phyloP scores from a whole-genome alignment of 441 rosid genomes.

The Erysimum cheiri region DNA sequence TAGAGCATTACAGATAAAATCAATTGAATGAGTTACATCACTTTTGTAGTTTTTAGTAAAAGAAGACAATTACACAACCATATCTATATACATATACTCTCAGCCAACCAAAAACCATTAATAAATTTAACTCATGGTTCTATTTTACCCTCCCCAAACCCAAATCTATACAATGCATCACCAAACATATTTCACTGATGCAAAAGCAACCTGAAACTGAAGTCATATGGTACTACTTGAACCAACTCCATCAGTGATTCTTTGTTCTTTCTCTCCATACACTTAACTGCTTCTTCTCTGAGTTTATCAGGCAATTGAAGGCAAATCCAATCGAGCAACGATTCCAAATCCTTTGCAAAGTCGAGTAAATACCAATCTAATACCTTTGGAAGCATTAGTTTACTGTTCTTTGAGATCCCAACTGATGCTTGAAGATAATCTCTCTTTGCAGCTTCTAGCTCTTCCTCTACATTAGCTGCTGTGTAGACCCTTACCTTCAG shows the following conservation, averaged over 20 bases:
- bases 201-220: conserved; percentile 76
- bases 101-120: conserved; percentile 35
- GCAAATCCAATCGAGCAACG: conserved; percentile 82
- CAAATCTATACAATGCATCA: conserved; percentile 35
- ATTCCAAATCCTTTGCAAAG: conserved; percentile 80
- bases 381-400: conserved; percentile 73
- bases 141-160: conserved; percentile 30
- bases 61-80: conserved; percentile 27
- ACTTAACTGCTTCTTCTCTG: conserved; percentile 64
- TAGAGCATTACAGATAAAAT: conserved; percentile 23
- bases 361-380: conserved; percentile 84
- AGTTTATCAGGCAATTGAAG: conserved; percentile 70
- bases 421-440: conserved; percentile 84
- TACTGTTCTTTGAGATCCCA: conserved; percentile 62
- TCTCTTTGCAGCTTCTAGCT: conserved; percentile 73
- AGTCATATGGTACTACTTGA: conserved; percentile 80
- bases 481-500: conserved; percentile 74
- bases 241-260: conserved; percentile 60
- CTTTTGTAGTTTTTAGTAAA: conserved; percentile 29
- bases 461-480: conserved; percentile 68
- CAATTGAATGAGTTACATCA: conserved; percentile 38
- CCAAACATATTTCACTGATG: conserved; percentile 45
- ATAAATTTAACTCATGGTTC: conserved; percentile 20
- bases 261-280: conserved; percentile 55
- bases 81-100: conserved; percentile 39